phyloP scores from a whole-genome alignment of 306 rosid species.

The Alnus rubra region DNA sequence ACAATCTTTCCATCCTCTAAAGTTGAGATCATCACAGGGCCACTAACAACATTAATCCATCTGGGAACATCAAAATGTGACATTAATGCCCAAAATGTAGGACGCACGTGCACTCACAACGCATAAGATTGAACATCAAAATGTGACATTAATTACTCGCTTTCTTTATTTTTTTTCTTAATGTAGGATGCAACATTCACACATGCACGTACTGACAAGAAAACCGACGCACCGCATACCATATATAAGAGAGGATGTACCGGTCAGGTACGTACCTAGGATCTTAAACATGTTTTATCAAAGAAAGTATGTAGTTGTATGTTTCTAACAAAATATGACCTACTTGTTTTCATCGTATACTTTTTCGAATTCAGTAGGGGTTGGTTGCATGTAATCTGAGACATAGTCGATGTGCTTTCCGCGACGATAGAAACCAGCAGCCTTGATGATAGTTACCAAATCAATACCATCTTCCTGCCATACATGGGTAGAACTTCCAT shows the following conservation, averaged over 20 bases:
- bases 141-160: no score
- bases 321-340: constrained; percentile 3
- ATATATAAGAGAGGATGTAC: neutral
- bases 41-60: constrained; percentile 39
- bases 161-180: no score
- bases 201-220: no score
- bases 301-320: neutral
- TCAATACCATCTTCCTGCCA: constrained; percentile 74
- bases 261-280: neutral
- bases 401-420: constrained; percentile 58
- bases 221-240: neutral
- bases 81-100: constrained; percentile 3
- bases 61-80: constrained; percentile 40
- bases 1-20: constrained; percentile 74
- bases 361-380: constrained; percentile 47
- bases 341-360: constrained; percentile 49
- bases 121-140: no score
- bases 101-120: no score
- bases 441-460: constrained; percentile 64
- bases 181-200: no score
- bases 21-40: constrained; percentile 80
- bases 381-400: constrained; percentile 71
- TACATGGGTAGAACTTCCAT: constrained; percentile 3
- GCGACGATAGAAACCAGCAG: constrained; percentile 70
- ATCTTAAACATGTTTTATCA: neutral